Conservation (phyloP, 768 basidiomycete species). For the Nevesoporus exiguus region DNA sequence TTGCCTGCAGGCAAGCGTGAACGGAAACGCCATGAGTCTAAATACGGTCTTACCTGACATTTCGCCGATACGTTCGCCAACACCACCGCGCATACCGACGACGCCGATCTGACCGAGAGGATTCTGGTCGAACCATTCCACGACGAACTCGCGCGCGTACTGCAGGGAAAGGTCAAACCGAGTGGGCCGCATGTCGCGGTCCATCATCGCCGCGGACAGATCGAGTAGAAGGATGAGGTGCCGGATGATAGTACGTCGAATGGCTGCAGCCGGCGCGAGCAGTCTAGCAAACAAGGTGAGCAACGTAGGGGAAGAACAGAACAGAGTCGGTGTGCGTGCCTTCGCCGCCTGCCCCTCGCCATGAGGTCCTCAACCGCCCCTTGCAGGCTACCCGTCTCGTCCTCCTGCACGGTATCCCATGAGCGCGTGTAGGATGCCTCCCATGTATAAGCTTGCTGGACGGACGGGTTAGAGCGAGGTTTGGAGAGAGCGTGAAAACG, state of each 20-base stretch:
- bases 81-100: conserved; percentile 86
- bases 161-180: conserved; percentile 89
- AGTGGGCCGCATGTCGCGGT: conserved; percentile 93
- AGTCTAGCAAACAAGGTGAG: conserved; percentile 45
- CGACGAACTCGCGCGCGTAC: conserved; percentile 87
- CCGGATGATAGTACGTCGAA: conserved; percentile 93
- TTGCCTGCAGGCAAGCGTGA: conserved; percentile 57
- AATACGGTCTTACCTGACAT: conserved; percentile 71
- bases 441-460: conserved; percentile 87
- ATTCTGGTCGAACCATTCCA: conserved; percentile 99
- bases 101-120: conserved; percentile 95
- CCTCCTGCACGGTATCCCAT: conserved; percentile 98
- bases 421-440: conserved; percentile 91
- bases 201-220: conserved; percentile 87
- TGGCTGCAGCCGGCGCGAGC: conserved; percentile 77
- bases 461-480: conserved; percentile 3
- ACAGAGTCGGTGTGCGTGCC: conserved; percentile 47
- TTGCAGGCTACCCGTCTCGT: conserved; percentile 88
- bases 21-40: neutral
- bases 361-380: conserved; percentile 86
- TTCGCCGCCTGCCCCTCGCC: conserved; percentile 77
- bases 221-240: conserved; percentile 93
- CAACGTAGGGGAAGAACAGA: neutral
- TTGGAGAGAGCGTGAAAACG: neutral
- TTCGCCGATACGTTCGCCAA: conserved; percentile 87